A percentile compares a stretch with the other conserved stretches of the same genome.
Conservation (phyloP, 768 basidiomycete species). For the Hysterangium stoloniferum region DNA sequence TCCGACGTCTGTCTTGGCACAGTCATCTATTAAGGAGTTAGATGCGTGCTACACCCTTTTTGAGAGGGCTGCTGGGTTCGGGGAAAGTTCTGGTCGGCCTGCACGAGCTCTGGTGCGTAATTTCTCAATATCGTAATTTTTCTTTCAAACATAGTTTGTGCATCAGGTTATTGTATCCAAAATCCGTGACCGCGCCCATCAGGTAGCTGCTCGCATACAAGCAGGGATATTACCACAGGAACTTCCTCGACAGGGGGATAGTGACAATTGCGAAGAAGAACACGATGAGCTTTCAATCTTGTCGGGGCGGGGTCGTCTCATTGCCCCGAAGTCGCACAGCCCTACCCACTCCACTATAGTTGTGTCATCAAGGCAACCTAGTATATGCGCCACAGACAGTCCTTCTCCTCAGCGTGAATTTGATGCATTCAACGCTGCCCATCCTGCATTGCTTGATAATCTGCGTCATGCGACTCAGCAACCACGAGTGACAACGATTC, state of each 20-base stretch:
- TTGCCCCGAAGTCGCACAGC: neutral
- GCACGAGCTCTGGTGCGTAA: constrained; percentile 5
- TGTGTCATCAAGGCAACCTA: neutral
- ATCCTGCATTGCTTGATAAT: constrained; percentile 4
- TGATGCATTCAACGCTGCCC: constrained; percentile 3
- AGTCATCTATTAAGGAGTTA: constrained; percentile 60
- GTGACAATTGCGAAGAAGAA: neutral
- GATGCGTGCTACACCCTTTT: constrained; percentile 56
- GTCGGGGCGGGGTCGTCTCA: constrained; percentile 6
- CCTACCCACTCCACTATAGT: neutral
- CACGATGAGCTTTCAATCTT: constrained; percentile 5
- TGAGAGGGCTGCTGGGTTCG: constrained; percentile 25
- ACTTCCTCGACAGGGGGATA: neutral
- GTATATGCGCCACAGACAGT: neutral
- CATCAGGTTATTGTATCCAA: constrained; percentile 8
- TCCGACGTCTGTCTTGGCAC: constrained; percentile 54
- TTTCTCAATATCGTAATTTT: neutral
- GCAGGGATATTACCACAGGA: constrained; percentile 1
- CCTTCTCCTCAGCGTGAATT: neutral
- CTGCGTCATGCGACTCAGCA: constrained; percentile 4
- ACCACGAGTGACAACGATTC: neutral
- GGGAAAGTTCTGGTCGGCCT: neutral
- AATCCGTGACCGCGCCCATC: constrained; percentile 9
- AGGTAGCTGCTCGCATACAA: constrained; percentile 1
- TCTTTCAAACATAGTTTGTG: neutral